phyloP scores from a whole-genome alignment of 768 basidiomycete genomes.

The Psilocybe azurescens region DNA sequence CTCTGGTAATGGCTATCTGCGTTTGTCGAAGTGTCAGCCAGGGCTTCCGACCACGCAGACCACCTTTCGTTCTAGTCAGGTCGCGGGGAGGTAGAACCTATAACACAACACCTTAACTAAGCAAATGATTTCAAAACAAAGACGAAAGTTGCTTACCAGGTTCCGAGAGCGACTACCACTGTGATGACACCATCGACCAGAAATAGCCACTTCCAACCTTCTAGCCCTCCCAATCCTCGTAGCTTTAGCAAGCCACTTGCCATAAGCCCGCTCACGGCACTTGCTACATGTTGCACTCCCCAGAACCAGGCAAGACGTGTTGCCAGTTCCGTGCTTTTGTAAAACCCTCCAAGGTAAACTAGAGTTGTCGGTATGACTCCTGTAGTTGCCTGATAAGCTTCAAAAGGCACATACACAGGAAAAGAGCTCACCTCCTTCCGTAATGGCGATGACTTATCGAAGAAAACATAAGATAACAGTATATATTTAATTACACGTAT shows the following conservation, averaged over 20 bases:
- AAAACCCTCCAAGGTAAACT: constrained; percentile 48
- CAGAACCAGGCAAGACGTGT: constrained; percentile 49
- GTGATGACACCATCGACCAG: constrained; percentile 45
- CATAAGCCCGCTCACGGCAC: constrained; percentile 46
- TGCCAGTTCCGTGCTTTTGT: constrained; percentile 48
- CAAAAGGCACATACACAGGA: background rate
- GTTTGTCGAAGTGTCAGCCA: constrained; percentile 42
- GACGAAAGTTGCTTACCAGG: constrained; percentile 29
- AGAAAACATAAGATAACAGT: constrained; percentile 1
- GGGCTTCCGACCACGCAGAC: constrained; percentile 35
- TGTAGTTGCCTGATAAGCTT: background rate
- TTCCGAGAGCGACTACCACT: constrained; percentile 34
- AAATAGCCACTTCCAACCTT: constrained; percentile 49
- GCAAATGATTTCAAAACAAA: background rate
- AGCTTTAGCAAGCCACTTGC: constrained; percentile 43
- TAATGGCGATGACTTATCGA: constrained; percentile 41
- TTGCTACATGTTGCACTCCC: constrained; percentile 42
- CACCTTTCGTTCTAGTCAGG: constrained; percentile 33
- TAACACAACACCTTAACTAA: background rate
- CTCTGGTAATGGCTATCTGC: constrained; percentile 40
- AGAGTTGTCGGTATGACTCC: constrained; percentile 44
- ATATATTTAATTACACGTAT: constrained; percentile 25
- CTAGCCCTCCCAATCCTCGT: constrained; percentile 37
- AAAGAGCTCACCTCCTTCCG: constrained; percentile 37
- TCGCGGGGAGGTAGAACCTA: constrained; percentile 42